phyloP scores from a whole-genome alignment of 805 yeast species.

The Suhomyces pyralidae region DNA sequence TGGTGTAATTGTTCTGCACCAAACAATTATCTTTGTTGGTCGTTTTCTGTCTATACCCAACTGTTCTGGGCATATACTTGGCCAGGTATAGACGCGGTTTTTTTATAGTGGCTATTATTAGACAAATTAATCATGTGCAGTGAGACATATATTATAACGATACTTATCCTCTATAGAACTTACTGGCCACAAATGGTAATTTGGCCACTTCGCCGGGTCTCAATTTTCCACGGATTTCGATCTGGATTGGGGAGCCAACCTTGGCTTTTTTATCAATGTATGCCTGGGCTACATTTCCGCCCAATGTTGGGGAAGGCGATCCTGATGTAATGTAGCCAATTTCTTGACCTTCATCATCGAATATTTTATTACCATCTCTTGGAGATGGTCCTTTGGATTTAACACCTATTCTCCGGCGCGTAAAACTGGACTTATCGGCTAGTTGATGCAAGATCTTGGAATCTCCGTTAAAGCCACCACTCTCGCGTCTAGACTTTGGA shows the following conservation, averaged over 20 bases:
- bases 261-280: constrained; percentile 74
- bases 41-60: neutral
- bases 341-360: constrained; percentile 48
- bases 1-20: neutral
- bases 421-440: constrained; percentile 56
- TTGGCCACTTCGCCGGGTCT: constrained; percentile 74
- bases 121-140: neutral
- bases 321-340: constrained; percentile 62
- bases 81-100: neutral
- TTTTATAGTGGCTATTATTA: neutral
- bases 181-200: constrained; percentile 79
- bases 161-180: constrained; percentile 56
- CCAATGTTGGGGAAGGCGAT: constrained; percentile 57
- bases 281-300: constrained; percentile 86
- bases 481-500: constrained; percentile 70
- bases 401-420: constrained; percentile 69
- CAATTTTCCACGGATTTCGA: constrained; percentile 80
- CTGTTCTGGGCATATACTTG: neutral
- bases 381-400: constrained; percentile 87
- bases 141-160: neutral
- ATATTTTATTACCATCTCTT: constrained; percentile 71
- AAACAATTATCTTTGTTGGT: neutral
- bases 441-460: constrained; percentile 67
- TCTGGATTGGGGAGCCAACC: constrained; percentile 65
- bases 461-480: constrained; percentile 70